Evolutionary conservation across 345 rosid genomes (phyloP).

Genomic region (Noccaea caerulescens): DNA sequence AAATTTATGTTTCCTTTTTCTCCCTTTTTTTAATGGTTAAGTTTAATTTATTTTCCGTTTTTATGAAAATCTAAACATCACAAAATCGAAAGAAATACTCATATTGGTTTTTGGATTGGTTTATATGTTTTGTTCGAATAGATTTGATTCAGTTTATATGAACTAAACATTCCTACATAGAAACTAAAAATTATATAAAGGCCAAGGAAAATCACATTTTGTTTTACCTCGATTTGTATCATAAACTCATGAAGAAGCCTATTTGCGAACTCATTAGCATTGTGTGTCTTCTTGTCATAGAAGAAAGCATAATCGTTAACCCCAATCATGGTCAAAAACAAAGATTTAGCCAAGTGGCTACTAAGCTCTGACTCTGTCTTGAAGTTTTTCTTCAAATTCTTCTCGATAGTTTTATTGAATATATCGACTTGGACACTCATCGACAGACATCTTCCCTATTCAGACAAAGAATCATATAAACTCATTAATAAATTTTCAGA

Average conservation of each 20-base stretch:
- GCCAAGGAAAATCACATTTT: no score
- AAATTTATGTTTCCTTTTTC: not conserved
- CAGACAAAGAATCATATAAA: conserved; percentile 14
- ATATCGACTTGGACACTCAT: conserved; percentile 42
- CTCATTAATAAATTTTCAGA: not conserved
- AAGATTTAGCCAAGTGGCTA: conserved; percentile 33
- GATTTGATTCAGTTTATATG: not conserved
- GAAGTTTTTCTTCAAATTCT: conserved; percentile 29
- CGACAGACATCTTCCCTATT: conserved; percentile 41
- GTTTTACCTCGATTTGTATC: conserved; percentile 30
- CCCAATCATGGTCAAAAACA: conserved; percentile 38
- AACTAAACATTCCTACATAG: not conserved
- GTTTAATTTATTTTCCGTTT: not conserved
- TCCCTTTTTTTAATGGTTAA: no score
- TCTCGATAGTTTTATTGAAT: conserved; percentile 26
- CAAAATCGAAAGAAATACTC: no score
- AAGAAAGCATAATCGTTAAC: conserved; percentile 40
- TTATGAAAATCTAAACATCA: not conserved
- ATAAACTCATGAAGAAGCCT: conserved; percentile 33
- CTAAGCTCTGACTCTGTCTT: conserved; percentile 25
- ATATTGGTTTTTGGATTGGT: not conserved
- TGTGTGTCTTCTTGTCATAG: not conserved
- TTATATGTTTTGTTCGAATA: not conserved
- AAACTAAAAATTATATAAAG: not conserved
- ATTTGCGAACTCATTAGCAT: conserved; percentile 28